Conservation (phyloP, 2,329 filamentous ascomycete species). For the Diplodia scrobiculata region DNA sequence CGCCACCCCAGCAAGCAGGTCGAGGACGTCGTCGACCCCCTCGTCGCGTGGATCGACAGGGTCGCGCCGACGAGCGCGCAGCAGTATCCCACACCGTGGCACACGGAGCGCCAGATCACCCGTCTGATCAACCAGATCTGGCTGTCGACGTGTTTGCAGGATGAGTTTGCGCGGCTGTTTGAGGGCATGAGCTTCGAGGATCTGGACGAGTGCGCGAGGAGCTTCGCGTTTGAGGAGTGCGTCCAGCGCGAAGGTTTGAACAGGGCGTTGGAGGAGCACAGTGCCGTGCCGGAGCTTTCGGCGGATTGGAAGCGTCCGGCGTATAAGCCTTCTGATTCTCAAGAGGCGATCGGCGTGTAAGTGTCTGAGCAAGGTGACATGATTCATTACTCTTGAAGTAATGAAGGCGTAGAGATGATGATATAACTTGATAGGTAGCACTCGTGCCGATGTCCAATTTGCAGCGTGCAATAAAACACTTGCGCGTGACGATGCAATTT, state of each 20-base stretch:
- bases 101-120: constrained; percentile 39
- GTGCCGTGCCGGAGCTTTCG: constrained; percentile 34
- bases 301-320: constrained; percentile 22
- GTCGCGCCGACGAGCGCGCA: constrained; percentile 35
- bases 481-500: too few species aligned
- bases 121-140: constrained; percentile 53
- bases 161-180: constrained; percentile 61
- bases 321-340: not conserved
- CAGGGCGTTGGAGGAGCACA: constrained; percentile 51
- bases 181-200: constrained; percentile 54
- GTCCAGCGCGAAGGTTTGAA: constrained; percentile 56
- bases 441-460: too few species aligned
- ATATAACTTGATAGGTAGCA: too few species aligned
- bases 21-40: constrained; percentile 48
- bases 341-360: constrained; percentile 10
- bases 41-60: constrained; percentile 39
- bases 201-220: constrained; percentile 57
- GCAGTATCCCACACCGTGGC: constrained; percentile 39
- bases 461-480: too few species aligned
- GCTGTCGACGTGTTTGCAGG: constrained; percentile 55
- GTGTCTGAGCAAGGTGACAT: not conserved
- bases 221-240: constrained; percentile 60
- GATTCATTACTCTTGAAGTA: too few species aligned
- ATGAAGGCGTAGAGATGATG: too few species aligned
- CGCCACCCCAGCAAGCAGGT: constrained; percentile 45